Evolutionary conservation across 1,284 basidiomycete species (phyloP).

Genomic region (Mycena sp.): DNA sequence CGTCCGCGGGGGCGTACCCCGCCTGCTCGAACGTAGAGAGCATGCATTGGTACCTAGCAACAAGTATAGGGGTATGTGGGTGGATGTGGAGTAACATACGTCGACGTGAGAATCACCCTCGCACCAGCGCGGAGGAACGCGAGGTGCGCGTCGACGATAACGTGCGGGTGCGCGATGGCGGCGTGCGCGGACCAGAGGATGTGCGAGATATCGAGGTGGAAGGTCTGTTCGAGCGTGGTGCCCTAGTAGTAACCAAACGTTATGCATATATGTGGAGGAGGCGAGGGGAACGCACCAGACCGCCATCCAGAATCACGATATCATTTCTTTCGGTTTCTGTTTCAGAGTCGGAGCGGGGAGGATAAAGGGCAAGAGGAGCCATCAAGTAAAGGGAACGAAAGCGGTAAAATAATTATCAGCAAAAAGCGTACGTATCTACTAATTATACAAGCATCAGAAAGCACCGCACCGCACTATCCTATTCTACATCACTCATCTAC

Average conservation of each 20-base stretch:
- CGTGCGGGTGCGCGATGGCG: conserved; percentile 58
- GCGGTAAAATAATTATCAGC: too few species aligned
- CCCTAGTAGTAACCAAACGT: conserved; percentile 51
- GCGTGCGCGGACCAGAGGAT: conserved; percentile 77
- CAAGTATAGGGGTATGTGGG: too few species aligned
- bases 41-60: conserved; percentile 70
- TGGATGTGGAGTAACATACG: conserved; percentile 40
- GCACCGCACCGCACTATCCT: neutral
- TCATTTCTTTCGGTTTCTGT: neutral
- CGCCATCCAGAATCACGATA: conserved; percentile 62
- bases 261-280: neutral
- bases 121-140: conserved; percentile 69
- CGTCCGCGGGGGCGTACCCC: conserved; percentile 58
- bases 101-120: conserved; percentile 67
- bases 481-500: neutral
- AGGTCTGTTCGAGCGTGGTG: conserved; percentile 70
- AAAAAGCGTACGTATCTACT: too few species aligned
- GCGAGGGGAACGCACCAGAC: conserved; percentile 52
- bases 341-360: neutral
- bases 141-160: conserved; percentile 65
- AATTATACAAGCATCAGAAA: too few species aligned
- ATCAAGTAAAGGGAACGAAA: neutral
- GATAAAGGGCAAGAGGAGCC: conserved; percentile 5
- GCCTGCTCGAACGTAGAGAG: conserved; percentile 61
- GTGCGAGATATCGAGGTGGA: conserved; percentile 60